These are phyloP conservation scores for Xylariaceae sp. DNA, from an alignment of 2,329 filamentous ascomycete species.

Conservation along the genomic window DNA sequence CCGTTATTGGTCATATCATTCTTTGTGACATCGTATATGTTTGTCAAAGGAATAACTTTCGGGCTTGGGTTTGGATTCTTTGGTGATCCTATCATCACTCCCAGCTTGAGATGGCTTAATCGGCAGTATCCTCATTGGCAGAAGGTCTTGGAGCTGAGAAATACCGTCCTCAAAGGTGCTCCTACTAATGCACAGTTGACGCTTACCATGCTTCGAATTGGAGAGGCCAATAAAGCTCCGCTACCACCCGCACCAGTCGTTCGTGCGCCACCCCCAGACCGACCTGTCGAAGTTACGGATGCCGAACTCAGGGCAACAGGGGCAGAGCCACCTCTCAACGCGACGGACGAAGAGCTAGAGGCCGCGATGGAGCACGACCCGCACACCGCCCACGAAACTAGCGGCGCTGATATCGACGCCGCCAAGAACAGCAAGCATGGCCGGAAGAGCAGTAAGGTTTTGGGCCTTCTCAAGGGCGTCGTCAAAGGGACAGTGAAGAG, in stretches of 20 bases:
- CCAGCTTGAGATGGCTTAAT: conserved; percentile 65
- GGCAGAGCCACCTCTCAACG: conserved; percentile 58
- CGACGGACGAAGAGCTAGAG: conserved; percentile 69
- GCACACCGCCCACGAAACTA: conserved; percentile 42
- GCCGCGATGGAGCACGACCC: conserved; percentile 60
- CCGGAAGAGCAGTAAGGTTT: conserved; percentile 52
- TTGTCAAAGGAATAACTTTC: conserved; percentile 70
- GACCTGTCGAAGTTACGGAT: conserved; percentile 49
- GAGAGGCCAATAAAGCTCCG: conserved; percentile 80
- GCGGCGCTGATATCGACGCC: conserved; percentile 55
- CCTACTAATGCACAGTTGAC: conserved; percentile 87
- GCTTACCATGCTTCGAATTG: conserved; percentile 79
- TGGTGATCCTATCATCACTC: conserved; percentile 73
- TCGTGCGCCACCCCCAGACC: conserved; percentile 43
- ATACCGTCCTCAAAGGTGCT: conserved; percentile 79
- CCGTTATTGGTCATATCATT: conserved; percentile 59
- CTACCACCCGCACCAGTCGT: conserved; percentile 63
- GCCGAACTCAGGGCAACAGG: conserved; percentile 57
- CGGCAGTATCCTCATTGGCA: conserved; percentile 72
- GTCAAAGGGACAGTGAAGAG: conserved; percentile 76
- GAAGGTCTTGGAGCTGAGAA: conserved; percentile 74
- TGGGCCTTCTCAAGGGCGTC: conserved; percentile 71
- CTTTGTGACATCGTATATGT: conserved; percentile 62
- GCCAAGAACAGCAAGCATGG: conserved; percentile 48
- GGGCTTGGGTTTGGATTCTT: conserved; percentile 78